Evolutionary conservation across 2,329 filamentous ascomycete species (phyloP).

Genomic region (Pseudogymnoascus sp.): DNA sequence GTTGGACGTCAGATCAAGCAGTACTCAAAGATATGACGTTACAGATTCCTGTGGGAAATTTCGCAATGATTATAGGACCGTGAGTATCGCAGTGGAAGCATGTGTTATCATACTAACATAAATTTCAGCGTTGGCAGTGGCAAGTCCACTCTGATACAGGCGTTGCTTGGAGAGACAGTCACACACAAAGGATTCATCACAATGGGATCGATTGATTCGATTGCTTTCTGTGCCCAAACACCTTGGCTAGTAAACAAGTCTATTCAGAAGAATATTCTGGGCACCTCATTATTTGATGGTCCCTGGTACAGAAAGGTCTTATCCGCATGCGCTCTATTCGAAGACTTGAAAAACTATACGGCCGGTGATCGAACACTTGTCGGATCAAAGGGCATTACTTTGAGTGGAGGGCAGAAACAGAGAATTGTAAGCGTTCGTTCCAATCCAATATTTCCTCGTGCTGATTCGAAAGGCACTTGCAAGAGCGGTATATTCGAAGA

Average conservation of each 20-base stretch:
- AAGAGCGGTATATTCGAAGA: slow-evolving; percentile 21
- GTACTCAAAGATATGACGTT: slow-evolving; percentile 16
- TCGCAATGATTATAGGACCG: slow-evolving; percentile 26
- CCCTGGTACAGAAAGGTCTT: slow-evolving; percentile 23
- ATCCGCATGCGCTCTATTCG: slow-evolving; percentile 20
- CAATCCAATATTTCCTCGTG: not conserved
- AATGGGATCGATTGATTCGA: not conserved
- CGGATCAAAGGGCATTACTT: slow-evolving; percentile 27
- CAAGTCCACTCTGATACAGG: slow-evolving; percentile 25
- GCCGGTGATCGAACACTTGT: slow-evolving; percentile 23
- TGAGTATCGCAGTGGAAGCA: not conserved
- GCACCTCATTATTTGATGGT: slow-evolving; percentile 22
- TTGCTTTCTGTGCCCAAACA: slow-evolving; percentile 38
- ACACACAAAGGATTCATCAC: slow-evolving; percentile 14
- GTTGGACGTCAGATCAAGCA: slow-evolving; percentile 8
- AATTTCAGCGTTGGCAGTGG: slow-evolving; percentile 23
- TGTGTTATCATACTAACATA: not conserved
- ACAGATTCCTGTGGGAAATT: slow-evolving; percentile 6
- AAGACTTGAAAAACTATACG: slow-evolving; percentile 21
- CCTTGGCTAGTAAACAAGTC: slow-evolving; percentile 38
- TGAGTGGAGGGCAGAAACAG: slow-evolving; percentile 26
- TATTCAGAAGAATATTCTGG: slow-evolving; percentile 35
- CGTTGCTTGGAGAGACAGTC: slow-evolving; percentile 23
- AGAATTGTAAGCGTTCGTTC: slow-evolving; percentile 17
- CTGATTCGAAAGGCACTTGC: slow-evolving; percentile 17